phyloP scores from a whole-genome alignment of 202 grass and related monocot genomes.

The Carex arenaria region DNA sequence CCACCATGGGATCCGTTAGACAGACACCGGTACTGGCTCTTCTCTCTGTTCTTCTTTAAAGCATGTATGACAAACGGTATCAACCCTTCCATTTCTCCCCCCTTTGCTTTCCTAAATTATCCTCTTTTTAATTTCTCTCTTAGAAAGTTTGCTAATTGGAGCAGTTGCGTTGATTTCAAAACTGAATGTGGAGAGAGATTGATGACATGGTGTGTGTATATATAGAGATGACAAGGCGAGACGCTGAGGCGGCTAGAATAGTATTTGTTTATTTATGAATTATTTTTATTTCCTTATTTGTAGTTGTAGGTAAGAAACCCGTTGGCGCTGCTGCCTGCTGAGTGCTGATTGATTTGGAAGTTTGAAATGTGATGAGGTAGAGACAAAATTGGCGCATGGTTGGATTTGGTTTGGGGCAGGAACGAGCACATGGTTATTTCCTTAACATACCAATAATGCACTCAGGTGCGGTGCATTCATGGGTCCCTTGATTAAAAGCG shows the following conservation, averaged over 20 bases:
- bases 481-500: neutral
- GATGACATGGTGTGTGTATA: neutral
- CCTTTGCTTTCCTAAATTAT: neutral
- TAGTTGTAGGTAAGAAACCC: neutral
- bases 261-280: neutral
- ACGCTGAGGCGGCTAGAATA: neutral
- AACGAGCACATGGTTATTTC: neutral
- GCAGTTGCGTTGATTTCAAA: neutral
- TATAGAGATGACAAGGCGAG: neutral
- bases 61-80: slow-evolving; percentile 75
- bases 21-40: slow-evolving; percentile 38
- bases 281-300: neutral
- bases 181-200: neutral
- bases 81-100: slow-evolving; percentile 60
- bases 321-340: neutral
- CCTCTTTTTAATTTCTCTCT: neutral
- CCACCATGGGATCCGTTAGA: slow-evolving; percentile 35
- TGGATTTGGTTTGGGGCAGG: neutral
- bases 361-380: neutral
- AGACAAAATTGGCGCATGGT: slow-evolving; percentile 4
- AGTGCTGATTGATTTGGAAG: neutral
- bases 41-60: slow-evolving; percentile 53
- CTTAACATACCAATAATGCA: neutral
- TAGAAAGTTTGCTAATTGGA: neutral
- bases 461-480: too few relatives aligned